Conservation (phyloP, 2,329 filamentous ascomycete genomes). For the Phyllosticta citribraziliensis region DNA sequence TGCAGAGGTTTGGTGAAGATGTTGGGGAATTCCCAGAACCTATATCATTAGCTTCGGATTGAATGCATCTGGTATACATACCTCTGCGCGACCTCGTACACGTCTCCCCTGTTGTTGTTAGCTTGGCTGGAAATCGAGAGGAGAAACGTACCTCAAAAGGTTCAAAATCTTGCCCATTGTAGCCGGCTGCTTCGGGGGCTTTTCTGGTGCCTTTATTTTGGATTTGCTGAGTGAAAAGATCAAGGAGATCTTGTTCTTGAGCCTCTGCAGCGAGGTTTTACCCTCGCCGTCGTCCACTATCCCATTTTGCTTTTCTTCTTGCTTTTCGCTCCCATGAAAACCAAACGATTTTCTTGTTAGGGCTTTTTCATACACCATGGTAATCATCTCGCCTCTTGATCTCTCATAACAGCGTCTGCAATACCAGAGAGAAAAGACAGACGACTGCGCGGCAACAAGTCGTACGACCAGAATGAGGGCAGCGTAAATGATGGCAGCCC, state of each 20-base stretch:
- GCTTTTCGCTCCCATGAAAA: constrained; percentile 14
- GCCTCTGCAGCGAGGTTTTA: not conserved
- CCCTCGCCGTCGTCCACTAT: not conserved
- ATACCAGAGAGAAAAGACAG: constrained; percentile 68
- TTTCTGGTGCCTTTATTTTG: constrained; percentile 14
- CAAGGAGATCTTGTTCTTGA: not conserved
- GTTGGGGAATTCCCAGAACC: constrained; percentile 80
- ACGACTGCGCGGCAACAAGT: constrained; percentile 53
- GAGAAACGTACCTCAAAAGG: constrained; percentile 52
- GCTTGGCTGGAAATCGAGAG: not conserved
- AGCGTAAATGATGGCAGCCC: constrained; percentile 56
- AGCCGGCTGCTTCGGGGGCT: constrained; percentile 47
- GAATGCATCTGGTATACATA: not conserved
- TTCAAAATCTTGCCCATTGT: constrained; percentile 89
- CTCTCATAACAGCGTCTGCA: constrained; percentile 76
- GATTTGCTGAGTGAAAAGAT: constrained; percentile 16
- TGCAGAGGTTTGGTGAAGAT: constrained; percentile 68
- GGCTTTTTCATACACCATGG: constrained; percentile 74
- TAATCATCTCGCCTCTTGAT: constrained; percentile 75
- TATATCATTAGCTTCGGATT: constrained; percentile 12
- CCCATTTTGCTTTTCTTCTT: not conserved
- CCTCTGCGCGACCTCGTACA: constrained; percentile 67
- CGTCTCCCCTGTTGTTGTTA: constrained; percentile 44
- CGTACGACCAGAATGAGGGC: constrained; percentile 51
- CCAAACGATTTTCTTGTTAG: constrained; percentile 53